Evolutionary conservation across 768 basidiomycete species (phyloP).

Genomic region (Lactarius tabidus): DNA sequence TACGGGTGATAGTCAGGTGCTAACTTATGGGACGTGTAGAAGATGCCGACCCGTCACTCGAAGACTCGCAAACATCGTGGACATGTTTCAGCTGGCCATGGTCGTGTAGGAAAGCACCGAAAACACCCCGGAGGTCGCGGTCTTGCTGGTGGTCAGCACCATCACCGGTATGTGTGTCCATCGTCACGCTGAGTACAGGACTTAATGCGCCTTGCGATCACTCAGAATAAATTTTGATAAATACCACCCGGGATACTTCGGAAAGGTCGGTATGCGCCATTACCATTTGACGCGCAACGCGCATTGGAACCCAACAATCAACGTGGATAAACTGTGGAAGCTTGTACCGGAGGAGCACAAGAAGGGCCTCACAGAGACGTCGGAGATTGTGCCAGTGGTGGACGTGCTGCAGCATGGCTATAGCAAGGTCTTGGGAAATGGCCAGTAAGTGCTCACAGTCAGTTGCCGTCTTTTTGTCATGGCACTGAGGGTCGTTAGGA

Average conservation of each 20-base stretch:
- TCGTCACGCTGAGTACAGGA: not conserved
- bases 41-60: conserved; percentile 93
- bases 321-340: conserved; percentile 96
- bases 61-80: conserved; percentile 99
- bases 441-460: conserved; percentile 51
- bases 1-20: conserved; percentile 26
- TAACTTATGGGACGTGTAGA: conserved; percentile 33
- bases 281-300: conserved; percentile 93
- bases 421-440: conserved; percentile 94
- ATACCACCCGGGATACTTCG: conserved; percentile 99
- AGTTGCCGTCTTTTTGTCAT: not conserved
- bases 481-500: conserved; percentile 33
- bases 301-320: conserved; percentile 94
- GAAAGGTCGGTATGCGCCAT: conserved; percentile 99
- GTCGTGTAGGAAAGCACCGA: conserved; percentile 99
- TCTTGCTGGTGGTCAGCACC: conserved; percentile 99
- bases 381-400: conserved; percentile 90
- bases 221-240: conserved; percentile 93
- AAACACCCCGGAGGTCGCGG: conserved; percentile 99
- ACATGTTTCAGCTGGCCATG: conserved; percentile 99
- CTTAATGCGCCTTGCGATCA: not conserved
- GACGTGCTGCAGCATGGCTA: conserved; percentile 82
- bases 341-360: conserved; percentile 86
- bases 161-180: conserved; percentile 75
- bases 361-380: conserved; percentile 64